Base-by-base conservation (phyloP, 306 rosid species). In the Lithocarpus polystachyus region DNA sequence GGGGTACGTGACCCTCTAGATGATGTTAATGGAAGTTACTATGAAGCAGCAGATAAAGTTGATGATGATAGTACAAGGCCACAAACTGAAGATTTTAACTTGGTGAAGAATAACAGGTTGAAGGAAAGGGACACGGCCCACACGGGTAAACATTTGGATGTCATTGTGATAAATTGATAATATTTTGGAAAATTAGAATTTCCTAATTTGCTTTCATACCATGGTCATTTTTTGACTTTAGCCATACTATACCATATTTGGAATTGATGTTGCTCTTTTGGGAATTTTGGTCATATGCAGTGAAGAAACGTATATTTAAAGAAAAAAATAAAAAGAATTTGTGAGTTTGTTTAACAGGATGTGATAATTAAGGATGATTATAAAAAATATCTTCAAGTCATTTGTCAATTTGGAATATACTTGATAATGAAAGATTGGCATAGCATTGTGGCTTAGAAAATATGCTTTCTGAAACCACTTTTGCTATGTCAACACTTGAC, bases 1-100 rank as follows among this genome's bases (percentile, higher is more conserved):
- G 98, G 98, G 74, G 86, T 80, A 33, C 85, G 61, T 73, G 90
- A 87, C 3, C 57, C 82, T 43, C 83, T 29, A 64, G 72, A 78
- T 79, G 81, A 72, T 75, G 79, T 61, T 62, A 72, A 68, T 73
- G 84, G 72, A 55, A 69, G 12, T 69, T 55, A 65, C 60, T 82
- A 70, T 52, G 79, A 71, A 73, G 59, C 54, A 11, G 82, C 80
- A 71, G 61, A 57, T 37, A 81, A 77, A 56, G 35, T 79, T 82
- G 54, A 22, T 33, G 28, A 57, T 69, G 61, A 60, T 64, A 76
- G 23, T 61, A n/a, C 78, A 75, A 77, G 68, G 57, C 80, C 65
- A 62, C 76, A 76, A 33, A 23, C 43, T 45, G 91, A 79, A 80
- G 83, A 67, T 83, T 8, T n/a, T 52, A 57, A 84, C 83, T 75